Evolutionary conservation across 768 basidiomycete genomes (phyloP).

Genomic region (Udeniomyces megalosporus): DNA sequence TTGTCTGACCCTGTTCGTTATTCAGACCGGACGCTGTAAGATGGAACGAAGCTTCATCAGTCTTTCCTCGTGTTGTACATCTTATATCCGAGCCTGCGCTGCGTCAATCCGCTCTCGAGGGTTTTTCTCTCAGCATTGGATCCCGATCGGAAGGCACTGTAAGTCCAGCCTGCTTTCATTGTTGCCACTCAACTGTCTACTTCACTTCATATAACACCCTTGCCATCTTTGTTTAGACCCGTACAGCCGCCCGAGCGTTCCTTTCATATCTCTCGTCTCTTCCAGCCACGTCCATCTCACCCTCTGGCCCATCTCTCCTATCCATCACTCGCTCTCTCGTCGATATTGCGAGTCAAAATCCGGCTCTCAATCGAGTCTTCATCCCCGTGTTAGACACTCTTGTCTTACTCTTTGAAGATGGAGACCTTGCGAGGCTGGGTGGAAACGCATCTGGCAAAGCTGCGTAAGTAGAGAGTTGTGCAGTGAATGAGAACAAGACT

Average conservation of each 20-base stretch:
- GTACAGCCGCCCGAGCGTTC: constrained; percentile 47
- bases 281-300: constrained; percentile 26
- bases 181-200: too few species aligned
- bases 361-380: constrained; percentile 52
- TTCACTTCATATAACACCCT: neutral
- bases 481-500: neutral
- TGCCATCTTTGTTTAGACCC: constrained; percentile 38
- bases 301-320: constrained; percentile 6
- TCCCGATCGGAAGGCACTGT: constrained; percentile 77
- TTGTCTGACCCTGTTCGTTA: too few species aligned
- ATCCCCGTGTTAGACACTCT: constrained; percentile 70
- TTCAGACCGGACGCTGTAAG: constrained; percentile 1
- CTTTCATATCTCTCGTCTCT: constrained; percentile 42
- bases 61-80: constrained; percentile 57
- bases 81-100: constrained; percentile 49
- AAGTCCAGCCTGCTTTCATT: constrained; percentile 31
- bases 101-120: constrained; percentile 46
- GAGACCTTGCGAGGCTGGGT: constrained; percentile 40
- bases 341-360: constrained; percentile 38
- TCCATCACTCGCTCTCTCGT: constrained; percentile 21
- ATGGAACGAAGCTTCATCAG: constrained; percentile 59
- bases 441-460: constrained; percentile 29
- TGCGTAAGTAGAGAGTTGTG: constrained; percentile 34
- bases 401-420: constrained; percentile 54
- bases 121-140: constrained; percentile 61